phyloP scores from a whole-genome alignment of 1,284 basidiomycete species.

The Megacollybia platyphylla region DNA sequence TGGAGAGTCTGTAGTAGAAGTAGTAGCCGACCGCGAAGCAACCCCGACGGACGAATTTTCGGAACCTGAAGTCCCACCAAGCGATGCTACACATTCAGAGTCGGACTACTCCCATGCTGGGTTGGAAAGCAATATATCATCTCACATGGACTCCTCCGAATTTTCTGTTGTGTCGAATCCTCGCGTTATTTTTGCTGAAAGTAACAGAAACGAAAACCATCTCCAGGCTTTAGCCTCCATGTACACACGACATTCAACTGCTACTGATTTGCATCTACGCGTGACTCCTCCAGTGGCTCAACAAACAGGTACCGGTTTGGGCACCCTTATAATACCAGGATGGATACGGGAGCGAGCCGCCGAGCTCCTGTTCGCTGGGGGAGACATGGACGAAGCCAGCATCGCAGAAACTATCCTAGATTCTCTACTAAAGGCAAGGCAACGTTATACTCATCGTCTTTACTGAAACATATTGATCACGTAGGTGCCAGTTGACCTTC shows the following conservation, averaged over 20 bases:
- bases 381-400: constrained; percentile 77
- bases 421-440: constrained; percentile 58
- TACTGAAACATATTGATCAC: constrained; percentile 1
- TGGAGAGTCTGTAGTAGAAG: constrained; percentile 32
- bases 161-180: constrained; percentile 39
- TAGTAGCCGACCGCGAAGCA: constrained; percentile 20
- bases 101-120: constrained; percentile 50
- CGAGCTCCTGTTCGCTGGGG: constrained; percentile 83
- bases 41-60: constrained; percentile 27
- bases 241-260: constrained; percentile 62
- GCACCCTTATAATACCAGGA: constrained; percentile 79
- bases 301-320: constrained; percentile 57
- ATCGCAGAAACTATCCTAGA: constrained; percentile 74
- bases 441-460: background rate
- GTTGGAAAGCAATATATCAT: constrained; percentile 33
- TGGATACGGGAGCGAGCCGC: constrained; percentile 90
- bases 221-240: constrained; percentile 53
- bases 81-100: constrained; percentile 46
- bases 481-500: constrained; percentile 82
- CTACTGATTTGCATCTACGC: constrained; percentile 54
- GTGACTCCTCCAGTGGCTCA: constrained; percentile 54
- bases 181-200: constrained; percentile 13
- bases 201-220: constrained; percentile 31
- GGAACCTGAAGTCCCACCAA: constrained; percentile 33
- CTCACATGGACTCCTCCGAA: constrained; percentile 40